Evolutionary conservation across 176 grass and related monocot genomes (phyloP).

Genomic region (Oryza meyeriana): DNA sequence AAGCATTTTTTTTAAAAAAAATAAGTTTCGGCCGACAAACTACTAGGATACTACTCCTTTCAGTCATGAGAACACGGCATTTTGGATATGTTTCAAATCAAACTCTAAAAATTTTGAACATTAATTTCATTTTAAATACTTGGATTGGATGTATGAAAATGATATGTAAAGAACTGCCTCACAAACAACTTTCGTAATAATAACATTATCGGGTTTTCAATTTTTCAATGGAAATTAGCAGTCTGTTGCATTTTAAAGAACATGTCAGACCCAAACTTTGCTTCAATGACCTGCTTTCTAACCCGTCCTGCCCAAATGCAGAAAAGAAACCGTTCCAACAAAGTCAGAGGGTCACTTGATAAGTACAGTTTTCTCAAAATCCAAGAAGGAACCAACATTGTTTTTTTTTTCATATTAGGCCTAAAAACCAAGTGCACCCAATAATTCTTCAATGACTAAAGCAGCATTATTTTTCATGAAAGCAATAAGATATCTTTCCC

Average conservation of each 20-base stretch:
- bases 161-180: too few species aligned
- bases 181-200: too few species aligned
- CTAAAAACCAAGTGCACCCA: slow-evolving; percentile 5
- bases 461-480: slow-evolving; percentile 26
- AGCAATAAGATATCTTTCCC: slow-evolving; percentile 31
- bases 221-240: neutral
- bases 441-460: slow-evolving; percentile 30
- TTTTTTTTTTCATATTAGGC: slow-evolving; percentile 13
- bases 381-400: neutral
- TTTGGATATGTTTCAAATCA: too few species aligned
- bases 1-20: too few species aligned
- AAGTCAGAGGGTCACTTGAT: slow-evolving; percentile 13
- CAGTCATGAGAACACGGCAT: too few species aligned
- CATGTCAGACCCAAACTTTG: neutral
- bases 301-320: neutral
- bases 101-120: too few species aligned
- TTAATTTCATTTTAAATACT: too few species aligned
- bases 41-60: too few species aligned
- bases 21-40: too few species aligned
- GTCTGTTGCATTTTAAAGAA: neutral
- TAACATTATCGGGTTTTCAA: neutral
- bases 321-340: slow-evolving; percentile 19
- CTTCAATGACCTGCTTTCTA: slow-evolving; percentile 31
- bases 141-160: too few species aligned
- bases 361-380: neutral